A percentile compares a stretch with the other conserved stretches of the same genome.
Conservation (phyloP, 306 rosid genomes). For the Alnus glutinosa region DNA sequence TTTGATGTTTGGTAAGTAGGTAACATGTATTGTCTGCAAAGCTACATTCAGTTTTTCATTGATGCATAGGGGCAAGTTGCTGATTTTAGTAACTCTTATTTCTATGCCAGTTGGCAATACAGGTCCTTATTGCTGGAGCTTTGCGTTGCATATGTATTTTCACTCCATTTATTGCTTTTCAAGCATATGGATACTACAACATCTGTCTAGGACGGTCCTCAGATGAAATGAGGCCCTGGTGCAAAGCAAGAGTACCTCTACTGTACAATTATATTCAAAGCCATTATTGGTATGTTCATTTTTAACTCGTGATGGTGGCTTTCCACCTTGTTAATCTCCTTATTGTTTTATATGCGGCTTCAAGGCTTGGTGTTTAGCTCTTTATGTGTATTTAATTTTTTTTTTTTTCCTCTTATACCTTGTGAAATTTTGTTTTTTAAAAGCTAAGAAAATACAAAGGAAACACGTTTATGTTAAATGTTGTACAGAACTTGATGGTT, state of each 20-base stretch:
- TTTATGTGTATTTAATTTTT: neutral
- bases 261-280: slow-evolving; percentile 84
- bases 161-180: slow-evolving; percentile 77
- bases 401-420: neutral
- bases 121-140: slow-evolving; percentile 63
- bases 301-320: slow-evolving; percentile 20
- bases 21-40: neutral
- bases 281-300: slow-evolving; percentile 74
- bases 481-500: slow-evolving; percentile 25
- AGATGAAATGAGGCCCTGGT: slow-evolving; percentile 79
- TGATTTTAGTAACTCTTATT: slow-evolving; percentile 17
- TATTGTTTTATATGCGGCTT: neutral
- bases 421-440: neutral
- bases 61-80: slow-evolving; percentile 11
- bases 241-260: slow-evolving; percentile 82
- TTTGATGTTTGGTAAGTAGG: neutral
- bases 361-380: neutral
- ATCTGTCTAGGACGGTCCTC: slow-evolving; percentile 60
- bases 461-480: slow-evolving; percentile 12
- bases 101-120: slow-evolving; percentile 57
- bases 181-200: slow-evolving; percentile 82
- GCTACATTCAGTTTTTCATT: neutral
- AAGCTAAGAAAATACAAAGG: neutral
- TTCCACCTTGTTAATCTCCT: slow-evolving; percentile 1
- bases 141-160: slow-evolving; percentile 59